Percentiles rank a stretch among this genome's conserved stretches.
Conservation (phyloP, 352 stramenopile genomes). For the Pythium sukuiense region DNA sequence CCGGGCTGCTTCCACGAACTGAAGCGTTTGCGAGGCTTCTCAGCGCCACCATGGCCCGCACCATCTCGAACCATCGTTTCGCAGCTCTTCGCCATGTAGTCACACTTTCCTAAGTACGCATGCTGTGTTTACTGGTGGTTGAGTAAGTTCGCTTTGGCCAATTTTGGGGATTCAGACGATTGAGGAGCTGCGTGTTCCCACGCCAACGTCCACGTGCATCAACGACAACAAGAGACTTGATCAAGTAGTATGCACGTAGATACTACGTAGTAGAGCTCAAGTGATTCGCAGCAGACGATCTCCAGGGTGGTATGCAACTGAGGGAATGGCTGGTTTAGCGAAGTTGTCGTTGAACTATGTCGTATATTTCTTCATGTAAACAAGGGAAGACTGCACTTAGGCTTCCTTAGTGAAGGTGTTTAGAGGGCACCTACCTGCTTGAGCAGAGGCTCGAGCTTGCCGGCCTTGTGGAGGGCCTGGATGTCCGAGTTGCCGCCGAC, state of each 20-base stretch:
- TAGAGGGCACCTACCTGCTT: slow-evolving; percentile 52
- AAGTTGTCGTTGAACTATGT: too few species aligned
- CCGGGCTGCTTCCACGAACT: slow-evolving; percentile 4
- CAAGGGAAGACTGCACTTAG: neutral
- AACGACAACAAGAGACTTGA: too few species aligned
- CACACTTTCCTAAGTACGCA: neutral
- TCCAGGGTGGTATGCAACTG: too few species aligned
- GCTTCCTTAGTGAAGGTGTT: neutral
- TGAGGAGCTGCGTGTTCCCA: too few species aligned
- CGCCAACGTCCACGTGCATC: too few species aligned
- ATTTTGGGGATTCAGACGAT: too few species aligned
- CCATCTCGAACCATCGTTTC: neutral
- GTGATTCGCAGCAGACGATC: neutral
- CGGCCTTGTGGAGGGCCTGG: slow-evolving; percentile 79
- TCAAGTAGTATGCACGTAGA: too few species aligned
- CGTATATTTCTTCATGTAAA: neutral
- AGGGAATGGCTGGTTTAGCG: too few species aligned
- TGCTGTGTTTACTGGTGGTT: neutral
- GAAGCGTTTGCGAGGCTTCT: neutral
- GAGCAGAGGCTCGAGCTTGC: slow-evolving; percentile 91
- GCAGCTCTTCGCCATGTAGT: neutral
- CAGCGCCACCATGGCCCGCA: neutral
- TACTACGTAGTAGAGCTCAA: too few species aligned
- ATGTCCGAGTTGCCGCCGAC: slow-evolving; percentile 96
- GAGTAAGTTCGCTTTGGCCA: neutral